Percentiles rank a stretch among this genome's conserved stretches.
phyloP scores from a whole-genome alignment of 805 yeast genomes.

The Dipodascopsis uninucleata region DNA sequence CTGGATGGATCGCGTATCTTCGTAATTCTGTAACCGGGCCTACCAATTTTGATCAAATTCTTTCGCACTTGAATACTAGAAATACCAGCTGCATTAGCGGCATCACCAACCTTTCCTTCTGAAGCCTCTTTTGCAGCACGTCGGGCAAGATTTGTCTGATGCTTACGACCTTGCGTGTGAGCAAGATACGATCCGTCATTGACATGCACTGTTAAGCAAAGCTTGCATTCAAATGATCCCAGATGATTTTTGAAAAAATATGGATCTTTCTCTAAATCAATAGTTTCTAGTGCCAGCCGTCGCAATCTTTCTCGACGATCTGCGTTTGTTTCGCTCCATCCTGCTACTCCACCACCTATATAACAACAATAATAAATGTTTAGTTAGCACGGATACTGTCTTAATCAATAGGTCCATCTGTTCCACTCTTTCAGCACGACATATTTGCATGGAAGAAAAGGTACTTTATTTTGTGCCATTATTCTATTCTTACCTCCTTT shows the following conservation, averaged over 20 bases:
- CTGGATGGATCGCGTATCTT: slow-evolving; percentile 64
- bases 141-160: slow-evolving; percentile 65
- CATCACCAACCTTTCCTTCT: slow-evolving; percentile 11
- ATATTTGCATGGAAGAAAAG: background rate
- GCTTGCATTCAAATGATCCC: slow-evolving; percentile 79
- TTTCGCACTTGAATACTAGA: slow-evolving; percentile 45
- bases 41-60: slow-evolving; percentile 59
- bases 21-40: slow-evolving; percentile 65
- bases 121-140: slow-evolving; percentile 43
- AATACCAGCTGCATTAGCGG: slow-evolving; percentile 29
- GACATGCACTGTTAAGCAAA: slow-evolving; percentile 79
- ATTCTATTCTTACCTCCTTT: slow-evolving; percentile 57
- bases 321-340: slow-evolving; percentile 61
- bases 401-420: no score
- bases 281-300: slow-evolving; percentile 50
- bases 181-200: slow-evolving; percentile 77
- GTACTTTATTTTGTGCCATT: no score
- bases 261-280: slow-evolving; percentile 57
- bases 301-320: slow-evolving; percentile 66
- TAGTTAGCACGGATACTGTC: background rate
- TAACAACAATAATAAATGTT: background rate
- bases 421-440: background rate
- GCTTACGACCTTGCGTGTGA: slow-evolving; percentile 82
- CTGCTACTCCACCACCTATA: slow-evolving; percentile 78
- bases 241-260: slow-evolving; percentile 77